phyloP scores from a whole-genome alignment of 1,284 basidiomycete species.

The Pterula multifida region DNA sequence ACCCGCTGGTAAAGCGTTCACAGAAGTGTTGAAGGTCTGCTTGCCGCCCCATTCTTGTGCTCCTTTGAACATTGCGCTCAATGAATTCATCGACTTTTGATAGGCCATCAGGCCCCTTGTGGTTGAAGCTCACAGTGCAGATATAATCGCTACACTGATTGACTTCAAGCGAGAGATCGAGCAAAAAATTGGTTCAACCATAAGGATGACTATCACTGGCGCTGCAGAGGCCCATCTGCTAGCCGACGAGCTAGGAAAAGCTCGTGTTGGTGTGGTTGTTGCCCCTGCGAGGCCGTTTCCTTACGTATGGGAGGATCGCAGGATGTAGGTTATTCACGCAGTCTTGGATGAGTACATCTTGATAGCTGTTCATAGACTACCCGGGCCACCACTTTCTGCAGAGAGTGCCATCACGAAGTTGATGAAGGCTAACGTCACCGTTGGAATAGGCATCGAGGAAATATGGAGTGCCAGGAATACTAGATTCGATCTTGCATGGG shows the following conservation, averaged over 20 bases:
- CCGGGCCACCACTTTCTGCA: conserved; percentile 57
- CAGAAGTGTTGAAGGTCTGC: conserved; percentile 31
- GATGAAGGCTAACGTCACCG: conserved; percentile 48
- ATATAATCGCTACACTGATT: conserved; percentile 63
- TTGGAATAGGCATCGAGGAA: conserved; percentile 51
- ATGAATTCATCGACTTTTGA: conserved; percentile 5
- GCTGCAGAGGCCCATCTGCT: conserved; percentile 59
- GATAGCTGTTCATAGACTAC: conserved; percentile 28
- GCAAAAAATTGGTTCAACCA: conserved; percentile 19
- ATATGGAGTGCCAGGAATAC: conserved; percentile 56
- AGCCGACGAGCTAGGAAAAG: conserved; percentile 53
- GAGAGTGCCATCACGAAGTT: conserved; percentile 44
- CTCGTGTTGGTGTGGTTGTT: conserved; percentile 58
- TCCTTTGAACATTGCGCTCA: background rate
- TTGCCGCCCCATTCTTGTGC: background rate
- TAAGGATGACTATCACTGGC: conserved; percentile 46
- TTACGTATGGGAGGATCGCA: conserved; percentile 44
- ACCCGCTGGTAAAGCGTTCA: conserved; percentile 29
- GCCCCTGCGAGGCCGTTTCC: conserved; percentile 51
- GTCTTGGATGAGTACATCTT: conserved; percentile 22
- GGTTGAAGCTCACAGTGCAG: conserved; percentile 52
- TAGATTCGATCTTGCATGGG: conserved; percentile 64
- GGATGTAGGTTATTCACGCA: conserved; percentile 32
- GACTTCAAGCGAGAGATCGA: conserved; percentile 55
- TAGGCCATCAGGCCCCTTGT: conserved; percentile 37